Evolutionary conservation across 345 rosid genomes (phyloP).

Genomic region (Eucalyptus paniculata): DNA sequence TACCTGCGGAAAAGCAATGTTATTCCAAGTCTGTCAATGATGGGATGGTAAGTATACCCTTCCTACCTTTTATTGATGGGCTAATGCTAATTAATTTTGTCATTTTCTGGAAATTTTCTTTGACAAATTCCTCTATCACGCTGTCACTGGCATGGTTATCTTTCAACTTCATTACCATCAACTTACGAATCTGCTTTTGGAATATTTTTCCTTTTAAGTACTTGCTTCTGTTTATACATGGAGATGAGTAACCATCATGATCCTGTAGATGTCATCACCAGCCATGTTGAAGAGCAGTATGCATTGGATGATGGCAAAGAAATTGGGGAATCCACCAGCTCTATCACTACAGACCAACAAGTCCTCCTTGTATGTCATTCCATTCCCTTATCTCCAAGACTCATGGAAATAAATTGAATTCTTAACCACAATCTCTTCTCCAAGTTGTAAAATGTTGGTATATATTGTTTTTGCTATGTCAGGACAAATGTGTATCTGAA

Average conservation of each 20-base stretch:
- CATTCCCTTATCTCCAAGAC: not conserved
- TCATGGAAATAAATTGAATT: not conserved
- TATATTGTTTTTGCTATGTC: not conserved
- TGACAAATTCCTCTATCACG: not conserved
- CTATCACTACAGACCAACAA: conserved; percentile 8
- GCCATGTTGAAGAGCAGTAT: conserved; percentile 11
- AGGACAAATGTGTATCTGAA: conserved; percentile 36
- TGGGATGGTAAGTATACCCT: not conserved
- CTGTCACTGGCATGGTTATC: not conserved
- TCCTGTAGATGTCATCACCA: conserved; percentile 24
- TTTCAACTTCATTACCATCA: not conserved
- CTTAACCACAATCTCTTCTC: not conserved
- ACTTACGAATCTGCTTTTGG: not conserved
- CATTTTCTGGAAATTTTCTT: not conserved
- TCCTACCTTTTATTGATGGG: not conserved
- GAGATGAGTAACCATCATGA: not conserved
- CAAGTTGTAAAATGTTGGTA: not conserved
- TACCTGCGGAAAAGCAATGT: conserved; percentile 10
- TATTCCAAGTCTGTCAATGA: conserved; percentile 2
- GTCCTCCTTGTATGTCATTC: conserved; percentile 16
- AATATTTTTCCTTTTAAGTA: not conserved
- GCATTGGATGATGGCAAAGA: conserved; percentile 13
- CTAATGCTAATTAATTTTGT: not conserved
- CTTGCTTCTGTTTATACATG: not conserved
- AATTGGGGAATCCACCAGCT: conserved; percentile 18